A percentile compares a stretch with the other conserved stretches of the same genome.
These are phyloP conservation scores for Pseudohyphozyma bogoriensis DNA, from an alignment of 768 basidiomycete species.

Conservation along the genomic window DNA sequence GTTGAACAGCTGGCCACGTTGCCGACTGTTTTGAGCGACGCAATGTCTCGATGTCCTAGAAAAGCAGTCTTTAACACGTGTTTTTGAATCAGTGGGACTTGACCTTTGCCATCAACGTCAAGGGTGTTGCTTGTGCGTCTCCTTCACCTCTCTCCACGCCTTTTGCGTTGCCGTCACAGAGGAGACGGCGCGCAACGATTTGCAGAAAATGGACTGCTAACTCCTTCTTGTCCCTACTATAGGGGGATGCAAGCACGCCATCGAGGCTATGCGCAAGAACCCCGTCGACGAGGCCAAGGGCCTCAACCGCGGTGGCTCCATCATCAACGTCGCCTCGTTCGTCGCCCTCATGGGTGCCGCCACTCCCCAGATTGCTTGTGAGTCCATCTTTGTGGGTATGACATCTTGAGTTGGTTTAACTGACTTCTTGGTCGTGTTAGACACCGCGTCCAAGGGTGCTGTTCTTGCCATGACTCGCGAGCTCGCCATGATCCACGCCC, in stretches of 20 bases:
- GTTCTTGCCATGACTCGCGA: slow-evolving; percentile 99
- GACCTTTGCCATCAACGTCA: slow-evolving; percentile 56
- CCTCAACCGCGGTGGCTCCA: no score
- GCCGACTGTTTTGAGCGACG: no score
- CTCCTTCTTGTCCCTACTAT: background rate
- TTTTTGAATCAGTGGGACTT: no score
- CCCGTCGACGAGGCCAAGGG: slow-evolving; percentile 62
- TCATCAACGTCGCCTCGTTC: slow-evolving; percentile 97
- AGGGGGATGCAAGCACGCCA: slow-evolving; percentile 63
- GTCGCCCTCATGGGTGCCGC: slow-evolving; percentile 93
- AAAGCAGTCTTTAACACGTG: no score
- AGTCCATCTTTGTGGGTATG: background rate
- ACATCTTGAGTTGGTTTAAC: background rate
- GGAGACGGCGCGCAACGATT: background rate
- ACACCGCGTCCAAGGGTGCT: slow-evolving; percentile 93
- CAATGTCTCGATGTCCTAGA: no score
- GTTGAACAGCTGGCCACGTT: no score
- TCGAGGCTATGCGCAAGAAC: slow-evolving; percentile 91
- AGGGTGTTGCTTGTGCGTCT: slow-evolving; percentile 99
- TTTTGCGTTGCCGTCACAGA: background rate
- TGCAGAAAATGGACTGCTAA: background rate
- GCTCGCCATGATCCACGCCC: slow-evolving; percentile 92
- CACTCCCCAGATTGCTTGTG: slow-evolving; percentile 95
- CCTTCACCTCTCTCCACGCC: slow-evolving; percentile 34
- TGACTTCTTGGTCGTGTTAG: no score